Evolutionary conservation across 2,329 filamentous ascomycete genomes (phyloP).

Genomic region (Botryotinia narcissicola): DNA sequence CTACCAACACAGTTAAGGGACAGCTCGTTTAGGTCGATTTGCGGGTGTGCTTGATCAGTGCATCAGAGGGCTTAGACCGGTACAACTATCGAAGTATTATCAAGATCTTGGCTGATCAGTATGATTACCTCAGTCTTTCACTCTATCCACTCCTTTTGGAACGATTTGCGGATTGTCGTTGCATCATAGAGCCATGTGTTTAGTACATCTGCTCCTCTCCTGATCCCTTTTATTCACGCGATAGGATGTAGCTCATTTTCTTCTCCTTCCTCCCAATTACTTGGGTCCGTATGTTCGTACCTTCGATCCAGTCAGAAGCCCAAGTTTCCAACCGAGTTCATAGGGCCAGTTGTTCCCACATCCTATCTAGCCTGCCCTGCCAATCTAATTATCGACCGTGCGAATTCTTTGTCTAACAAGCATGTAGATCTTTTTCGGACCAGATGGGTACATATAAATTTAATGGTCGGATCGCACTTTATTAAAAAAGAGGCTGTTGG

Average conservation of each 20-base stretch:
- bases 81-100: neutral
- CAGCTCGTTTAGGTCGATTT: slow-evolving; percentile 4
- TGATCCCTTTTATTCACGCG: neutral
- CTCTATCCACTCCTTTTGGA: neutral
- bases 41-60: slow-evolving; percentile 12
- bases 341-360: slow-evolving; percentile 17
- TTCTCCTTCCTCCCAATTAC: slow-evolving; percentile 1
- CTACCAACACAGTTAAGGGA: neutral
- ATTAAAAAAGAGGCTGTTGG: neutral
- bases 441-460: slow-evolving; percentile 3
- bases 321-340: slow-evolving; percentile 15
- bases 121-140: neutral
- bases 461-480: slow-evolving; percentile 10
- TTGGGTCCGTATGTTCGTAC: slow-evolving; percentile 13
- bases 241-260: slow-evolving; percentile 1
- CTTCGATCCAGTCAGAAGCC: slow-evolving; percentile 1
- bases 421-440: slow-evolving; percentile 4
- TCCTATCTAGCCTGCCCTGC: neutral
- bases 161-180: neutral
- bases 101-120: neutral
- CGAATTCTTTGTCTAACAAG: neutral
- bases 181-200: neutral
- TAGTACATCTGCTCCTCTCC: neutral
- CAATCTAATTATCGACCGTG: slow-evolving; percentile 15
- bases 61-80: slow-evolving; percentile 18